phyloP scores from a whole-genome alignment of 768 basidiomycete genomes.

The Tephrocybe sp. region DNA sequence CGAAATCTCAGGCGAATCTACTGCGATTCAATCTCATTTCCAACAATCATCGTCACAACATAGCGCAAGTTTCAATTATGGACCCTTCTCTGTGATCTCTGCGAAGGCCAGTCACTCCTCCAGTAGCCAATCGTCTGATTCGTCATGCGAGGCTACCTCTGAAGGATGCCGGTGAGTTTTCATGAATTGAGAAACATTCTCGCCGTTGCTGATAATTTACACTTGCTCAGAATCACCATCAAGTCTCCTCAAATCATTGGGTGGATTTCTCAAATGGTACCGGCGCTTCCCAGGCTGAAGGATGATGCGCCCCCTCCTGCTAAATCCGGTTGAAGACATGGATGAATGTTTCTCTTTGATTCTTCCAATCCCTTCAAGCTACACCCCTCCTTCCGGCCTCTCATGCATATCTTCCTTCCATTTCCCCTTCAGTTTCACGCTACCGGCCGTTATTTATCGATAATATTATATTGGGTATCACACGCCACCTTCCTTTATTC shows the following conservation, averaged over 20 bases:
- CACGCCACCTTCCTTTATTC: no score
- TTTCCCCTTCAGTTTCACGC: no score
- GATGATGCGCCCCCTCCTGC: no score
- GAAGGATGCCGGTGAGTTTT: constrained; percentile 2
- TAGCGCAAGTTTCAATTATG: neutral
- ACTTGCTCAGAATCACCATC: constrained; percentile 1
- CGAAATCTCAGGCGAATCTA: neutral
- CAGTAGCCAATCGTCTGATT: neutral
- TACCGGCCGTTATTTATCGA: no score
- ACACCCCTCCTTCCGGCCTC: no score
- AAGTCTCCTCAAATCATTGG: constrained; percentile 10
- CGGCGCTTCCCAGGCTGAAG: constrained; percentile 3
- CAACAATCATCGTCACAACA: neutral
- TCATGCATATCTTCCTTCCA: no score
- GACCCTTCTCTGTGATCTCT: constrained; percentile 1
- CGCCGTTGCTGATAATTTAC: neutral
- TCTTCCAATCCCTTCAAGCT: no score
- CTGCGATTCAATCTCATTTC: neutral
- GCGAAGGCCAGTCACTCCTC: neutral
- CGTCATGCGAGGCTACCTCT: neutral
- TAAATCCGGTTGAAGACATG: no score
- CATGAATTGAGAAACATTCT: neutral
- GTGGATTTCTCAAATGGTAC: constrained; percentile 8
- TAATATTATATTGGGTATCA: no score
- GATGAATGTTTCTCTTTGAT: no score